A percentile compares a stretch with the other conserved stretches of the same genome.
phyloP scores from a whole-genome alignment of 306 rosid species.

The Amphicarpaea edgeworthii region DNA sequence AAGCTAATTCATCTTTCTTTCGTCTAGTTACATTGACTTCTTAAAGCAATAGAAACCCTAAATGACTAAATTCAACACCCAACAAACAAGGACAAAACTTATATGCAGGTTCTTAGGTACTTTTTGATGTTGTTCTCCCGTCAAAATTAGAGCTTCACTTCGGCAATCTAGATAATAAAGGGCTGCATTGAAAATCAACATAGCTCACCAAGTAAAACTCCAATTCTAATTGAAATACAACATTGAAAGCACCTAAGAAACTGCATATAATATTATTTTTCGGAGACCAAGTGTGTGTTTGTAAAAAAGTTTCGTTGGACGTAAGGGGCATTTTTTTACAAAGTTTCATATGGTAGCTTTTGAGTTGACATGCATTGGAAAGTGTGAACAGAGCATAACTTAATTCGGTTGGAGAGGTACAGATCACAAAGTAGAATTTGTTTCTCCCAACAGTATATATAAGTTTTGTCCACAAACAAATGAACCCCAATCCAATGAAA shows the following conservation, averaged over 20 bases:
- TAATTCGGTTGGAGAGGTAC: too few relatives aligned
- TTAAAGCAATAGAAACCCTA: conserved; percentile 21
- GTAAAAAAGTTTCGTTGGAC: too few relatives aligned
- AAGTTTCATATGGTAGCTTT: too few relatives aligned
- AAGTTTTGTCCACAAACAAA: neutral
- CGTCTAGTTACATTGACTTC: neutral
- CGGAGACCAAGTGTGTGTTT: too few relatives aligned
- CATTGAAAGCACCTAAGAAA: neutral
- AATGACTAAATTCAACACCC: conserved; percentile 21
- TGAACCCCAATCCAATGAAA: conserved; percentile 17
- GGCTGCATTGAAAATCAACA: neutral
- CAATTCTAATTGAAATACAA: neutral
- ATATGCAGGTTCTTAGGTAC: neutral
- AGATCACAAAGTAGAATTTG: too few relatives aligned
- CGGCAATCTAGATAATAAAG: neutral
- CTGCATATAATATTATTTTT: too few relatives aligned
- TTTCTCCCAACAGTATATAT: too few relatives aligned
- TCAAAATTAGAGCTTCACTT: neutral
- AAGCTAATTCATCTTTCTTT: neutral
- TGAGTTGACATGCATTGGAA: too few relatives aligned
- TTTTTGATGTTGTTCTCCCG: neutral
- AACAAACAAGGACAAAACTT: neutral
- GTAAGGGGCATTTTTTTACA: too few relatives aligned
- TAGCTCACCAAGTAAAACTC: neutral
- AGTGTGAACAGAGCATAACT: too few relatives aligned